Conservation (phyloP, 345 rosid species). For the Pseudoturritis turrita region DNA sequence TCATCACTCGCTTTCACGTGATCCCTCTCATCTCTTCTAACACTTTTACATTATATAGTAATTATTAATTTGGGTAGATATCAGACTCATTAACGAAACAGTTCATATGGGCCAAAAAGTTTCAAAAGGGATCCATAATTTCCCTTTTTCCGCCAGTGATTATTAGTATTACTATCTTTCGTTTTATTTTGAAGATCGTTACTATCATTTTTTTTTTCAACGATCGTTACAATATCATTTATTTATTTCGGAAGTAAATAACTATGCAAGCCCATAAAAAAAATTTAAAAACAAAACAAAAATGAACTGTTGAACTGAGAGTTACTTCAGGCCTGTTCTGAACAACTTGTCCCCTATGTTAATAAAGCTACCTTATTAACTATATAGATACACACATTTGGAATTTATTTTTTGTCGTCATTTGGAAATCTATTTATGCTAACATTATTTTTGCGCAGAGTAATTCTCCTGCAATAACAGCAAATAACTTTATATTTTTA, state of each 20-base stretch:
- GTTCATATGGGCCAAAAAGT: neutral
- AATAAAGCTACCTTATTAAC: constrained; percentile 18
- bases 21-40: neutral
- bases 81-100: neutral
- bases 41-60: neutral
- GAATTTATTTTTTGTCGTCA: constrained; percentile 25
- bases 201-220: too few relatives aligned
- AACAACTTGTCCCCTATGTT: constrained; percentile 27
- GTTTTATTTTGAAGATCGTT: neutral
- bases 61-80: neutral
- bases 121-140: neutral
- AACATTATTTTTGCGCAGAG: constrained; percentile 5
- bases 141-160: neutral
- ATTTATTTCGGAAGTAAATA: neutral
- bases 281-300: neutral
- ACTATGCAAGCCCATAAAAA: neutral
- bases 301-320: constrained; percentile 22
- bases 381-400: constrained; percentile 14
- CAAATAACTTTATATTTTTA: neutral
- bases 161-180: neutral
- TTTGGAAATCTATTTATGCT: neutral
- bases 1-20: constrained; percentile 23
- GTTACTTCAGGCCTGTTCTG: constrained; percentile 28
- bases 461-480: neutral
- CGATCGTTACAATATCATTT: too few relatives aligned